These are phyloP conservation scores for Venturia aucupariae DNA, from an alignment of 2,329 filamentous ascomycete genomes.

Conservation along the genomic window DNA sequence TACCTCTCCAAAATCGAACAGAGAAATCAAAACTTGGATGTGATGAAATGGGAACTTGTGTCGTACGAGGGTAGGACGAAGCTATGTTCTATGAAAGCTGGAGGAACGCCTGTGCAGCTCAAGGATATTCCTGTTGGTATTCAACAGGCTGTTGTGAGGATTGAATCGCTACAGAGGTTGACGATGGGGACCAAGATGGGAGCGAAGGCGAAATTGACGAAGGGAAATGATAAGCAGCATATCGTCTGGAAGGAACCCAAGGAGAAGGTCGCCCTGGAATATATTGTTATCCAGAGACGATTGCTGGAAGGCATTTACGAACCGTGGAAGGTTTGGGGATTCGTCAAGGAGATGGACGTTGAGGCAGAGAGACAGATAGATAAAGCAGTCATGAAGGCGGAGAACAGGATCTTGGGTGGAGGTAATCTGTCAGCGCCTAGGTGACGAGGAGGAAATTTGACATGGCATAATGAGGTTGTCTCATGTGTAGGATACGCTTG, in stretches of 20 bases:
- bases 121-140: background rate
- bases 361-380: background rate
- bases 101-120: background rate
- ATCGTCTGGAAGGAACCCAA: slow-evolving; percentile 7
- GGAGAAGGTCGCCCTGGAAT: slow-evolving; percentile 5
- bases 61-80: background rate
- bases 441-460: background rate
- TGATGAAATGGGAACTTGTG: background rate
- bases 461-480: background rate
- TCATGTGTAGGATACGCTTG: background rate
- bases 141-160: slow-evolving; percentile 8
- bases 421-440: background rate
- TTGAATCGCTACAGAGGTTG: background rate
- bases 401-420: background rate
- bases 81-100: background rate
- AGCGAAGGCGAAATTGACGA: background rate
- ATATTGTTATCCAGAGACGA: slow-evolving; percentile 11
- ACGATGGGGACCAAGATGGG: background rate
- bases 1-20: background rate
- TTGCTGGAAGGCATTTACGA: slow-evolving; percentile 5
- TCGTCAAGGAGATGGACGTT: slow-evolving; percentile 8
- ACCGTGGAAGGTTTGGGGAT: slow-evolving; percentile 13
- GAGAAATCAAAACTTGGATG: background rate
- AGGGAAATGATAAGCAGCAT: background rate
- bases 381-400: background rate